Evolutionary conservation across 768 basidiomycete genomes (phyloP), one percentile per base, ranked within the genome.

Genomic region (Mycena belliarum): DNA sequence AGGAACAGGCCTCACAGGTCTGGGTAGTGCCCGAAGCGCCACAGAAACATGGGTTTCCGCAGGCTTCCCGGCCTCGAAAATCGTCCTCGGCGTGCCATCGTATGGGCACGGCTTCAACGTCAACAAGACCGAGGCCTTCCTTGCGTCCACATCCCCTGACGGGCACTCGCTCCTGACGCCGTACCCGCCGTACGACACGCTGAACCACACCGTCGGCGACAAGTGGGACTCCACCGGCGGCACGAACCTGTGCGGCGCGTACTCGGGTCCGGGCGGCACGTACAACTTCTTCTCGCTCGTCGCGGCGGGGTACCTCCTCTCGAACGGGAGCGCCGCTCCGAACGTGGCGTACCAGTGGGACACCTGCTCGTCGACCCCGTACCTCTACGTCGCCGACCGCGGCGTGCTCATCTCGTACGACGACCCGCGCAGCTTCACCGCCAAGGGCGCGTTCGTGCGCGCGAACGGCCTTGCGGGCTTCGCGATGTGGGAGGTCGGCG

Each of bases 51-150:
- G 95, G 95, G 81, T 76, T 2, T 70, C 68, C 0, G 93, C 94
- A 24, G 91, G 91, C 28, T 83, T 98, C 68, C 89, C 94, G 21
- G 70, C 77, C 11, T 68, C 76, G 43, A 67, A 80, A 59, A 82
- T 96, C 49, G 84, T 93, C 18, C 82, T 98, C 33, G 95, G 92
- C 49, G 87, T 98, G 1, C 80, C 94, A 1, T 74, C 84, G 10
- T 95, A 93, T 69, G 92, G 92, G 0, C 93, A 95, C 73, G 83
- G 89, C 23, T 95, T 79, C 81, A 66, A 70, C 44, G 89, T 91
- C 52, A 57, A 65, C 10, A 65, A 66, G 24, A 67, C 68, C 8
- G 65, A 72, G 37, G 88, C 89, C 0, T 75, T 83, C 65, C 65
- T 73, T 18, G 73, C 78, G 26, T 40, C 48, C 23, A 32, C 51